Evolutionary conservation across 495 filamentous ascomycete species (phyloP), one percentile per base, ranked within the genome.

Genomic region (Talaromyces wortmannii): DNA sequence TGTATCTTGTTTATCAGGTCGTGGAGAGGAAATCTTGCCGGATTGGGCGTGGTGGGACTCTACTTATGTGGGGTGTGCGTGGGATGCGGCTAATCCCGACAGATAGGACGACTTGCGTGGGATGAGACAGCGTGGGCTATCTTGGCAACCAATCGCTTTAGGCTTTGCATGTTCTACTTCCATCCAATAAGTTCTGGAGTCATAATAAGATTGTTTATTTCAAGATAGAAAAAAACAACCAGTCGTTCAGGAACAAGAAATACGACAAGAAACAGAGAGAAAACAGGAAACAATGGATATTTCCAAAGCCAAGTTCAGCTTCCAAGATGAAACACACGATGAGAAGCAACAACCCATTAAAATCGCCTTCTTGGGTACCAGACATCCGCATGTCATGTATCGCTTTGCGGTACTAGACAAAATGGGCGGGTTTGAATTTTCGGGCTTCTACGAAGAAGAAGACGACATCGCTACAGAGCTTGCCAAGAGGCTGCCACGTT

Each of bases 341-440:
- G 54, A 18, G 2, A 52, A 48, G 13, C 53, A 47, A 17, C 10
- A n/a, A 5, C 53, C 57, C 5, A 43, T 59, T n/a, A 59, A 59
- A 42, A 53, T 59, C 12, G 57, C 57, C 4, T 59, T 59, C 40
- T 15, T 59, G 13, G 57, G 57, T 8, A 56, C 53, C 18, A 47
- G 57, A 2, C 57, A 59, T 33, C 57, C 57, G 7, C 57, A 59
- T 43, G 57, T 59, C 11, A 59, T 56, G 53, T 59, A 59, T 53
- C 57, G 57, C 17, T 59, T 56, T 50, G 54, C 57, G 7, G 53
- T 59, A 7, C 57, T 59, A 16, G 57, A 59, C 30, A 52, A 59
- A 42, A 50, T 59, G 47, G 53, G 57, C 17, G 57, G 57, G 13
- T 59, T 59, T 32, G 57, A 59, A 45, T 59, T 56, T 36, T 55